Evolutionary conservation across 2,329 filamentous ascomycete species (phyloP).

Genomic region (Exophiala xenobiotica): DNA sequence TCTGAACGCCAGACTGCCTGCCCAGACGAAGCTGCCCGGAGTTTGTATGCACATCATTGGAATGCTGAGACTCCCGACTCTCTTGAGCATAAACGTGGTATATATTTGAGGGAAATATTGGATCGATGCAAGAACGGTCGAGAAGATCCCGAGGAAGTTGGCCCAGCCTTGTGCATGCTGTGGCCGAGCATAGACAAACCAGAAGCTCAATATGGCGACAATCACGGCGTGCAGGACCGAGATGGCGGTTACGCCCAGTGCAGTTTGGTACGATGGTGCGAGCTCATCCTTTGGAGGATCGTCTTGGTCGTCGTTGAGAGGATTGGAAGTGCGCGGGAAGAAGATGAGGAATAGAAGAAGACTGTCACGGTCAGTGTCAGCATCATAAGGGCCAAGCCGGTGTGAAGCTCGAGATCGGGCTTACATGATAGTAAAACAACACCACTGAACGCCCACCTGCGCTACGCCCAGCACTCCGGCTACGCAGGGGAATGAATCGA

Average conservation of each 20-base stretch:
- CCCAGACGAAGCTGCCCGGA: conserved; percentile 86
- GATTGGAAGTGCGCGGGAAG: conserved; percentile 67
- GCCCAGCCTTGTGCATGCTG: conserved; percentile 73
- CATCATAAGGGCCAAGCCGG: neutral
- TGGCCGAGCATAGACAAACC: conserved; percentile 65
- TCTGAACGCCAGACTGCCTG: conserved; percentile 75
- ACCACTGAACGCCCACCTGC: conserved; percentile 89
- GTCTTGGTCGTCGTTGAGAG: conserved; percentile 44
- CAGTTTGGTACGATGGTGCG: conserved; percentile 70
- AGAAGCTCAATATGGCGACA: conserved; percentile 58
- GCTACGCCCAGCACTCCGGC: conserved; percentile 84
- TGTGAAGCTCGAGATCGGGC: conserved; percentile 33
- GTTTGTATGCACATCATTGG: conserved; percentile 99
- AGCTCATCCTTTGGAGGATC: conserved; percentile 28
- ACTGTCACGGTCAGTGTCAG: conserved; percentile 47
- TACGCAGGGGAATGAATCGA: conserved; percentile 78
- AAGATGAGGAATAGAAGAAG: conserved; percentile 92
- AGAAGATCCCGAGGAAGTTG: conserved; percentile 76
- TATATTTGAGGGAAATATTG: conserved; percentile 96
- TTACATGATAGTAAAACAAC: conserved; percentile 88
- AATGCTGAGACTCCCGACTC: conserved; percentile 88
- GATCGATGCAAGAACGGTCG: conserved; percentile 74
- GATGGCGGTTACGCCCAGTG: conserved; percentile 68
- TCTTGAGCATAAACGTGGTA: conserved; percentile 81
- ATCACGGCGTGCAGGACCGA: conserved; percentile 76